Conservation (phyloP, 176 grass and related monocot genomes). For the Avena sativa region DNA sequence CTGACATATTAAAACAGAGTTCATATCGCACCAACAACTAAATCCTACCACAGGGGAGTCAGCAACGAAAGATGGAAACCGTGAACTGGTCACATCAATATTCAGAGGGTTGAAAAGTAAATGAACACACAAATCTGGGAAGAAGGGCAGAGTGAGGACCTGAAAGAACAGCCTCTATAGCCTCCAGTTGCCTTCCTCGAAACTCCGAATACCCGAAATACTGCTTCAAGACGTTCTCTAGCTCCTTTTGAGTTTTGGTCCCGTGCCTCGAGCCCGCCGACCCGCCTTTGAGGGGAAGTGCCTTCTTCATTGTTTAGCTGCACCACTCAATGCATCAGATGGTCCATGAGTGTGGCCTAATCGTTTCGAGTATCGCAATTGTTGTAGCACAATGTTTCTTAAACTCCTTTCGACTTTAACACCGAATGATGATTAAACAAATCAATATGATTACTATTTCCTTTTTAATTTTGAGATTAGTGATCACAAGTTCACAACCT, state of each 20-base stretch:
- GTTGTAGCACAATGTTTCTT: neutral
- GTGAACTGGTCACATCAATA: neutral
- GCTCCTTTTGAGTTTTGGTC: constrained; percentile 50
- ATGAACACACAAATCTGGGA: neutral
- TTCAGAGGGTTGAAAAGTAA: neutral
- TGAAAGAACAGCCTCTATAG: constrained; percentile 92
- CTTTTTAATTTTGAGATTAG: neutral
- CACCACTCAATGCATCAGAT: constrained; percentile 6
- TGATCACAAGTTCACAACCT: neutral
- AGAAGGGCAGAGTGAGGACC: constrained; percentile 40
- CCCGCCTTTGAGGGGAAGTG: constrained; percentile 58
- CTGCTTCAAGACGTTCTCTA: constrained; percentile 60
- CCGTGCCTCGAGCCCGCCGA: neutral
- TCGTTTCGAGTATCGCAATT: neutral
- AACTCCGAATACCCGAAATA: constrained; percentile 86
- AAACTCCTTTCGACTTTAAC: neutral
- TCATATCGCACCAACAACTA: neutral
- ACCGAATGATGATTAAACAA: neutral
- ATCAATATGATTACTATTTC: neutral
- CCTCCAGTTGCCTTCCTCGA: constrained; percentile 82
- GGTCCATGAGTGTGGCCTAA: neutral
- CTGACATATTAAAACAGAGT: constrained; percentile 19
- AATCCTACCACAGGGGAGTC: neutral
- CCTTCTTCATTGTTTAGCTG: constrained; percentile 77
- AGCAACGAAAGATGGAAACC: neutral